Evolutionary conservation across 768 basidiomycete species (phyloP).

Genomic region (Thelephora ganbajun): DNA sequence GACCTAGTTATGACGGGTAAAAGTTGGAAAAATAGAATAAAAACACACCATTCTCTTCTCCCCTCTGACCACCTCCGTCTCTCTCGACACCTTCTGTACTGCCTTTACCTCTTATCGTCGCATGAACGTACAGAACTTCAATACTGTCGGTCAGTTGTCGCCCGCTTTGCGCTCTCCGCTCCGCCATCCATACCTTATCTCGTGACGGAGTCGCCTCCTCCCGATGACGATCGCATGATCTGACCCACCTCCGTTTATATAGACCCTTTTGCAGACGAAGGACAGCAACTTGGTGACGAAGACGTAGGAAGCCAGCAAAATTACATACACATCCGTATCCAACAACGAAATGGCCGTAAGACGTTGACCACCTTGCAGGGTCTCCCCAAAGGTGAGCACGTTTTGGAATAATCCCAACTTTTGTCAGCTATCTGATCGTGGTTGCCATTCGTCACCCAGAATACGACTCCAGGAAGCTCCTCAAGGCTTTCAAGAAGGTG

Average conservation of each 20-base stretch:
- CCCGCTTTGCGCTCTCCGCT: background rate
- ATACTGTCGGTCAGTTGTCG: slow-evolving; percentile 50
- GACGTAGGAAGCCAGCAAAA: slow-evolving; percentile 74
- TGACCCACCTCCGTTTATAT: slow-evolving; percentile 4
- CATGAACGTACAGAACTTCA: slow-evolving; percentile 93
- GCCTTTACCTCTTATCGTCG: slow-evolving; percentile 30
- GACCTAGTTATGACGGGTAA: background rate
- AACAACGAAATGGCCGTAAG: slow-evolving; percentile 98
- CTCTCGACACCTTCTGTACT: slow-evolving; percentile 17
- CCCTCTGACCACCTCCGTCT: slow-evolving; percentile 30
- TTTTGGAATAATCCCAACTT: background rate
- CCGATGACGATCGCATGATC: slow-evolving; percentile 3
- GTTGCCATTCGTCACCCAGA: slow-evolving; percentile 29
- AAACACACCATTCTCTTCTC: slow-evolving; percentile 14
- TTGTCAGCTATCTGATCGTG: background rate
- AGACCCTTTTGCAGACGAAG: slow-evolving; percentile 97
- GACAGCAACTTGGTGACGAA: slow-evolving; percentile 61
- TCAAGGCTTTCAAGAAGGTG: slow-evolving; percentile 99
- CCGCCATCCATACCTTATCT: slow-evolving; percentile 6
- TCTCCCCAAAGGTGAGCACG: slow-evolving; percentile 66
- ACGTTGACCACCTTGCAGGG: slow-evolving; percentile 96
- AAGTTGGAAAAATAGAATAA: background rate
- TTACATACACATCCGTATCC: slow-evolving; percentile 93
- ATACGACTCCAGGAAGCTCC: slow-evolving; percentile 94
- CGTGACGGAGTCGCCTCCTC: slow-evolving; percentile 10